Percentiles rank a stretch among this genome's conserved stretches.
Evolutionary conservation across 2,329 filamentous ascomycete genomes (phyloP).

Genomic region (Ceratocystis alfenasii): DNA sequence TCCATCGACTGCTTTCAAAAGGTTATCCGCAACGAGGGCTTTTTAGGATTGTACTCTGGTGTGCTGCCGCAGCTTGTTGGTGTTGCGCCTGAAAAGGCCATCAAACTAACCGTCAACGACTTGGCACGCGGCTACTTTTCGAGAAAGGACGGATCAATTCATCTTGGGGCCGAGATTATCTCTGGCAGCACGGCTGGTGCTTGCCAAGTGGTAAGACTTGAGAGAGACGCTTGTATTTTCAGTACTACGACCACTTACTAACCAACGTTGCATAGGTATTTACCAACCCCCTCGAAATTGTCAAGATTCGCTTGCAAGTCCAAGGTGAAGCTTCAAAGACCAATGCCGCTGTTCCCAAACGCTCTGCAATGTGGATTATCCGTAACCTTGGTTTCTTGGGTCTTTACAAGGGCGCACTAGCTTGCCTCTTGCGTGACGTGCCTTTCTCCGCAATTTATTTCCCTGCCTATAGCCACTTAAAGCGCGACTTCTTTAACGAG

Average conservation of each 20-base stretch:
- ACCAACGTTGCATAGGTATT: conserved; percentile 52
- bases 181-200: conserved; percentile 82
- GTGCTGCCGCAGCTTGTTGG: conserved; percentile 90
- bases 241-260: conserved; percentile 18
- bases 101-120: conserved; percentile 98
- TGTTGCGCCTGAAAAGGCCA: conserved; percentile 98
- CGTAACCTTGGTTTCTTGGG: conserved; percentile 87
- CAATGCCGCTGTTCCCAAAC: conserved; percentile 57
- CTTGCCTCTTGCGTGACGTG: conserved; percentile 88
- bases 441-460: conserved; percentile 99
- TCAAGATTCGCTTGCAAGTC: conserved; percentile 96
- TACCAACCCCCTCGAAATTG: conserved; percentile 95
- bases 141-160: conserved; percentile 62
- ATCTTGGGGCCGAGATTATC: conserved; percentile 59
- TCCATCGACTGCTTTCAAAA: conserved; percentile 91
- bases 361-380: conserved; percentile 96
- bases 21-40: conserved; percentile 83
- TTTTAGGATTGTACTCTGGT: conserved; percentile 83
- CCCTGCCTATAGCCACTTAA: conserved; percentile 88
- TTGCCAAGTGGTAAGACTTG: conserved; percentile 78
- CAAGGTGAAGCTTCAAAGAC: conserved; percentile 91
- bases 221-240: neutral
- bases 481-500: conserved; percentile 89
- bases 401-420: conserved; percentile 91
- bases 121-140: conserved; percentile 67